Conservation (phyloP, 1,284 basidiomycete species). For the Trichosporon asahii region DNA sequence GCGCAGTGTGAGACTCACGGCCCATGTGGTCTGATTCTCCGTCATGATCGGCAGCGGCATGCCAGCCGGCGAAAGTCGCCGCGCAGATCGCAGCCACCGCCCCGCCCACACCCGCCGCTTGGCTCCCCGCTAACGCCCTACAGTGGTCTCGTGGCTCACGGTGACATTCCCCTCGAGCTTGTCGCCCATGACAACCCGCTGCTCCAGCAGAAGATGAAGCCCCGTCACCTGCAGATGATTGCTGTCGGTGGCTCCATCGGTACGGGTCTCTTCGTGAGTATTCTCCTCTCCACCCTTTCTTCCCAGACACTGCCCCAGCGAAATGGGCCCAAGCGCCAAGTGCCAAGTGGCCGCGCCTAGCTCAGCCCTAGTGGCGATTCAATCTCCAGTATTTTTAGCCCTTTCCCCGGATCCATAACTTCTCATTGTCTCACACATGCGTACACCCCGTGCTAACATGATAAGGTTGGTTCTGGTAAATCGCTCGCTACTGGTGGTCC, state of each 20-base stretch:
- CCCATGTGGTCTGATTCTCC: too few relatives aligned
- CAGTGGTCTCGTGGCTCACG: slow-evolving; percentile 40
- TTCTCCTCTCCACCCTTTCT: background rate
- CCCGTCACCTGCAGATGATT: slow-evolving; percentile 48
- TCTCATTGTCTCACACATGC: slow-evolving; percentile 23
- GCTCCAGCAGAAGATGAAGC: slow-evolving; percentile 52
- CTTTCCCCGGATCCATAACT: background rate
- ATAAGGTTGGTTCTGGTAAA: slow-evolving; percentile 51
- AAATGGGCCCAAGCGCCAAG: background rate
- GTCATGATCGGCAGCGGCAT: background rate
- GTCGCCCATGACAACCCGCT: slow-evolving; percentile 42
- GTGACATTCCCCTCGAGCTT: slow-evolving; percentile 35
- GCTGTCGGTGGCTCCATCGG: slow-evolving; percentile 56
- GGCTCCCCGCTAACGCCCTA: background rate
- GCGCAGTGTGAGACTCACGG: background rate
- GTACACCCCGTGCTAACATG: slow-evolving; percentile 20
- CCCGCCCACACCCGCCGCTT: background rate
- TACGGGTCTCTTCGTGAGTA: slow-evolving; percentile 49
- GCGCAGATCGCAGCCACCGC: background rate
- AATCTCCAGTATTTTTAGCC: background rate
- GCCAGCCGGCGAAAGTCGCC: background rate
- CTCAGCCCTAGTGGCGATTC: background rate
- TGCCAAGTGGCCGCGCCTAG: background rate
- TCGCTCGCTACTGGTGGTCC: slow-evolving; percentile 55
- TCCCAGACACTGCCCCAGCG: background rate